Evolutionary conservation across 441 rosid genomes (phyloP).

Genomic region (Pelargonium australe): DNA sequence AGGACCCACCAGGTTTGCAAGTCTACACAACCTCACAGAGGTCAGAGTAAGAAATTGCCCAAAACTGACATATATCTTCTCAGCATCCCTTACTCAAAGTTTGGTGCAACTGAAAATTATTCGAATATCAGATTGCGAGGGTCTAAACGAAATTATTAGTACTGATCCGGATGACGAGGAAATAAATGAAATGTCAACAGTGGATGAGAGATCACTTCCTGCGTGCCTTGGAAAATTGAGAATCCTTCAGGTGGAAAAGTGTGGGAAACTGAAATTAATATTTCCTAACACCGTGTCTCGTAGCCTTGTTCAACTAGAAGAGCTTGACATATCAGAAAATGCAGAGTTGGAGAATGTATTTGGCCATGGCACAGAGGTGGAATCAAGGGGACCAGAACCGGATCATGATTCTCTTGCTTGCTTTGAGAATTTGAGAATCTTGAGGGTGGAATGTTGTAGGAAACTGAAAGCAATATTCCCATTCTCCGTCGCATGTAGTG

Average conservation of each 20-base stretch:
- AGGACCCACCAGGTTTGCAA: background rate
- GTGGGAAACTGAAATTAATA: background rate
- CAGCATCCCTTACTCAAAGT: background rate
- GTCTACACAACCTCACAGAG: background rate
- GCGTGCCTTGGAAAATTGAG: background rate
- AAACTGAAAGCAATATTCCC: background rate
- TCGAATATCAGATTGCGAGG: background rate
- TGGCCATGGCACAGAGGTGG: background rate
- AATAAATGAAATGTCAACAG: background rate
- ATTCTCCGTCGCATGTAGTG: background rate
- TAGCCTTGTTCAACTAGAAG: background rate
- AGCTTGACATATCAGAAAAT: background rate
- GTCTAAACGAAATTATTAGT: background rate
- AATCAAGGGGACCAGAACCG: no score
- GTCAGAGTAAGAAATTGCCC: background rate
- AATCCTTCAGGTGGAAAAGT: background rate
- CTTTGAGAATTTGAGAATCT: background rate
- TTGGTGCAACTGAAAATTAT: background rate
- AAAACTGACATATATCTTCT: background rate
- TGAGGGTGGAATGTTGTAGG: background rate
- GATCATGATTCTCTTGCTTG: background rate
- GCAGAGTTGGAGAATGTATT: slow-evolving; percentile 1
- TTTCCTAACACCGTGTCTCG: background rate
- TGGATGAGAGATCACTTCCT: no score
- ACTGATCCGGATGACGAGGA: background rate